These are phyloP conservation scores for Chaetomium cochliodes DNA, from an alignment of 495 filamentous ascomycete species.

Conservation along the genomic window DNA sequence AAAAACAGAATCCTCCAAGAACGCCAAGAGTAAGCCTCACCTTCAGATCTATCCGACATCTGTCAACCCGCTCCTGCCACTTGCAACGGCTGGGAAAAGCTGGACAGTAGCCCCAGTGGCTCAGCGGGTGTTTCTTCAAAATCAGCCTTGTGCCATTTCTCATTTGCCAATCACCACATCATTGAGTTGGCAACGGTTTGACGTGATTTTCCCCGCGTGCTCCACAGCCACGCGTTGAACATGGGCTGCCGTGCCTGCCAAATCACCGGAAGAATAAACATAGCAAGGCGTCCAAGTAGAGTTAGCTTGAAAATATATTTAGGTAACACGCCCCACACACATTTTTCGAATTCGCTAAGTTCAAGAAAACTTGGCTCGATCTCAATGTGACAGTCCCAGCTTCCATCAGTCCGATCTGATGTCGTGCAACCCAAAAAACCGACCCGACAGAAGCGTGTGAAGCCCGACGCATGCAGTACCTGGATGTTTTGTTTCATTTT, in stretches of 20 bases:
- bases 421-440: not conserved
- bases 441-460: not conserved
- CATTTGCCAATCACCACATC: not conserved
- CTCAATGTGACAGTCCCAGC: not conserved
- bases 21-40: conserved; percentile 3
- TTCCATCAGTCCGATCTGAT: not conserved
- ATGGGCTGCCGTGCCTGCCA: no score
- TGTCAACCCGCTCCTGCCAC: not conserved
- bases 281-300: not conserved
- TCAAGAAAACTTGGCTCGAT: not conserved
- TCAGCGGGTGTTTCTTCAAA: not conserved
- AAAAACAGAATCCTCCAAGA: conserved; percentile 7
- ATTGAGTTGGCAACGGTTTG: not conserved
- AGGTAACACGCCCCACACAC: not conserved
- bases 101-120: not conserved
- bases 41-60: not conserved
- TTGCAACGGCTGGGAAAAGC: not conserved
- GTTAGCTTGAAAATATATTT: not conserved
- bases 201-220: not conserved
- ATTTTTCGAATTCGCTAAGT: not conserved
- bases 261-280: not conserved
- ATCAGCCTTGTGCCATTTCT: not conserved
- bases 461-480: not conserved
- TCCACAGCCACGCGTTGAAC: not conserved
- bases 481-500: not conserved